Evolutionary conservation across 129 eudicot genomes (phyloP).

Genomic region (Centrapalus pauciflorus): DNA sequence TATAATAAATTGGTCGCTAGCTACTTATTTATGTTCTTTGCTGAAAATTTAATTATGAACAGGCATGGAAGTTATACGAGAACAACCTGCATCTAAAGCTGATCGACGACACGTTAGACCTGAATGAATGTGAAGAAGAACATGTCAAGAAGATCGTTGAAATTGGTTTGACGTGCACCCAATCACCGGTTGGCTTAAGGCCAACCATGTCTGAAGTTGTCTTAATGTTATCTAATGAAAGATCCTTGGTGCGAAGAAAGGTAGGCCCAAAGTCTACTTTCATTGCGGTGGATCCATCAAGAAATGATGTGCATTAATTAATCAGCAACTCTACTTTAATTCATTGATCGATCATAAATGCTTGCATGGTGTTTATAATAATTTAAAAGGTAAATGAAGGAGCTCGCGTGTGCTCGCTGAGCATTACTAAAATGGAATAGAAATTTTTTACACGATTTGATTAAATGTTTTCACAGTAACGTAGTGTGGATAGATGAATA

Average conservation of each 20-base stretch:
- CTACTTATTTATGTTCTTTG: neutral
- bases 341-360: no score
- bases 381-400: no score
- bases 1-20: neutral
- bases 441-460: no score
- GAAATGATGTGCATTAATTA: no score
- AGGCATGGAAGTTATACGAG: slow-evolving; percentile 62
- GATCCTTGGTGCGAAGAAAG: slow-evolving; percentile 9
- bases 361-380: no score
- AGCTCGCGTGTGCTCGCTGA: no score
- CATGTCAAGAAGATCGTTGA: slow-evolving; percentile 44
- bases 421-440: no score
- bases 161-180: slow-evolving; percentile 52
- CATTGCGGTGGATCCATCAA: no score
- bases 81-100: slow-evolving; percentile 28
- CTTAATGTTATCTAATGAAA: slow-evolving; percentile 35
- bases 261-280: no score
- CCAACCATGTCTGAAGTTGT: slow-evolving; percentile 67
- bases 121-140: slow-evolving; percentile 26
- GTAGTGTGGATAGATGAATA: no score
- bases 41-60: neutral
- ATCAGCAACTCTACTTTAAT: no score
- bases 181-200: slow-evolving; percentile 35
- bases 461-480: no score
- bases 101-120: slow-evolving; percentile 35